Base-by-base conservation (phyloP, 2,329 filamentous ascomycete genomes). In the Penicillium sp. region DNA sequence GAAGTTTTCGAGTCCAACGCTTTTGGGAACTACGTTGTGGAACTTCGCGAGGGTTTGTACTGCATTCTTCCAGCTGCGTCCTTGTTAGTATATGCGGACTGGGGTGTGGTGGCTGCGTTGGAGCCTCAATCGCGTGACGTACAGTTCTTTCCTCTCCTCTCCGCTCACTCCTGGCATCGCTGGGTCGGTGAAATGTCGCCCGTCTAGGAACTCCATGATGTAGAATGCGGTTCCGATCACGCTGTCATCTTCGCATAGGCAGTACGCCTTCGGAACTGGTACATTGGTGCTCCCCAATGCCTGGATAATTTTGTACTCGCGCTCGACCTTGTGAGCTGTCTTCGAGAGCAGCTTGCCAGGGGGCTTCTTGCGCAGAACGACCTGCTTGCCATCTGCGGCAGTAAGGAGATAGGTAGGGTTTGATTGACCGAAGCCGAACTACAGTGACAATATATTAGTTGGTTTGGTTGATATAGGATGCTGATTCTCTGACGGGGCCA, bases 381-480 rank as follows among this genome's bases (percentile, higher is more conserved):
- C 96, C 70, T 87, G 86, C 64, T 79, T 74, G 49, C 86, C 85
- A 70, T 86, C 81, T 62, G 85, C 80, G 50, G 86, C 86, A 16
- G 87, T 96, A 69, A 97, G 82, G 69, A 93, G 90, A 77, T 97
- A 99, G 2, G 94, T 99, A 42, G 94, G 94, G 73, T 97, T 99
- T 56, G 91, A 96, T 77, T 97, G 94, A 57, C 94, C 94, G 73
- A 95, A 97, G 67, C 92, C 91, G 72, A 97, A 99, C 90, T 97
- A 68, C 35, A 48, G 12, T 10, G 8, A 16, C 30, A 19, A 14
- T 28, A 22, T 14, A 46, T 58, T 47, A 57, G 46, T 49, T 37
- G 30, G 16, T 19, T 28, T 28, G 17, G 53, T 26, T 43, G 37
- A n/a, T 35, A 17, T 42, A 19, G 26, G 11, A 31, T 31, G 11